These are phyloP conservation scores for Trichosporon sp. DNA, from an alignment of 1,284 basidiomycete genomes.

Conservation along the genomic window DNA sequence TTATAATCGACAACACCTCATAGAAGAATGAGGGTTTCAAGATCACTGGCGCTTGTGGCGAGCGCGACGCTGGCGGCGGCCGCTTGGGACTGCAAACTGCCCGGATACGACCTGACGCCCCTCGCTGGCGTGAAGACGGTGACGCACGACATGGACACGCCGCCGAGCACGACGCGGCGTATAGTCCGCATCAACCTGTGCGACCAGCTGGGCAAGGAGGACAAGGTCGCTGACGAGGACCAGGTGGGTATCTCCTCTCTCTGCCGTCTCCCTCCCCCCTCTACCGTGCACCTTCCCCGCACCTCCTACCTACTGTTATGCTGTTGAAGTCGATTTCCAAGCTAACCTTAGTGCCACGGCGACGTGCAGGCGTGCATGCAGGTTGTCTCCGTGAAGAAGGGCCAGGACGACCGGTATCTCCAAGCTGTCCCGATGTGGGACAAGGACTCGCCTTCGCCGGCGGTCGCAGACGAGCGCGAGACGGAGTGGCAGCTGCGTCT, in stretches of 20 bases:
- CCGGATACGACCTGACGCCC: constrained; percentile 42
- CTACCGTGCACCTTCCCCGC: too few species aligned
- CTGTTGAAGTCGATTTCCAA: neutral
- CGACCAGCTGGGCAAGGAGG: constrained; percentile 36
- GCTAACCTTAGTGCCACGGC: neutral
- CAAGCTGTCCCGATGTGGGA: constrained; percentile 6
- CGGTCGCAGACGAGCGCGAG: neutral
- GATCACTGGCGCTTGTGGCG: neutral
- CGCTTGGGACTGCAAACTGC: neutral
- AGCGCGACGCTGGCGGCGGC: neutral
- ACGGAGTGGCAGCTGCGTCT: neutral
- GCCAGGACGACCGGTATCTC: constrained; percentile 12
- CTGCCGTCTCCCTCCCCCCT: too few species aligned
- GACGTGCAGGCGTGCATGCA: constrained; percentile 13
- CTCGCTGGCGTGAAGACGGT: constrained; percentile 38
- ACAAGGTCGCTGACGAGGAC: constrained; percentile 48
- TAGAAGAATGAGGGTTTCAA: neutral
- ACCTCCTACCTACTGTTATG: neutral
- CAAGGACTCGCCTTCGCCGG: neutral
- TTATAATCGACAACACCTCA: neutral
- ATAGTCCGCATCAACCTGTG: constrained; percentile 48
- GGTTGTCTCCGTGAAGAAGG: constrained; percentile 12
- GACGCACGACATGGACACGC: constrained; percentile 44
- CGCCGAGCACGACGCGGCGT: constrained; percentile 51
- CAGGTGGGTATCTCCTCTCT: constrained; percentile 41